These are phyloP conservation scores for Aspergillus phoenicis DNA, from an alignment of 2,329 filamentous ascomycete species.

Conservation along the genomic window DNA sequence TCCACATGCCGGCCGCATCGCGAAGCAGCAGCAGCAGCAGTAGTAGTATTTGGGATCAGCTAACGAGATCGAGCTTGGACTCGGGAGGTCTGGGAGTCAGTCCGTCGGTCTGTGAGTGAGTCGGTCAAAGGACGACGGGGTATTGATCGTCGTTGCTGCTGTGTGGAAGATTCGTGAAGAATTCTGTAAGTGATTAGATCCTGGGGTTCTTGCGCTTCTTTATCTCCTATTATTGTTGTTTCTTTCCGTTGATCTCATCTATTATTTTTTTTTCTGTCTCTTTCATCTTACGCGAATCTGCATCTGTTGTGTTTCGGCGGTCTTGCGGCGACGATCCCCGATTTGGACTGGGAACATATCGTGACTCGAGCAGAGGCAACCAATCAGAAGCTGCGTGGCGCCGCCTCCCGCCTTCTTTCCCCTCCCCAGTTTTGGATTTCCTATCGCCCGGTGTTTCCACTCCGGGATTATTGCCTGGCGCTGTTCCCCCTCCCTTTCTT, in stretches of 20 bases:
- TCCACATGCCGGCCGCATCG: conserved; percentile 13
- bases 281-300: neutral
- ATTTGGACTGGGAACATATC: conserved; percentile 4
- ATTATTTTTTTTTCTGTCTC: neutral
- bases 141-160: neutral
- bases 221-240: neutral
- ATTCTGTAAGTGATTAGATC: neutral
- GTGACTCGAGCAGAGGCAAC: conserved; percentile 9
- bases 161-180: neutral
- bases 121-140: neutral
- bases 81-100: neutral
- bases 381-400: conserved; percentile 19
- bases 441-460: conserved; percentile 3
- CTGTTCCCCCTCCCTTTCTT: too few species aligned
- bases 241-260: neutral
- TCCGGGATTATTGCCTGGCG: too few species aligned
- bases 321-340: neutral
- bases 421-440: neutral
- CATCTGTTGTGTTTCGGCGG: neutral
- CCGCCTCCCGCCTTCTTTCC: conserved; percentile 15
- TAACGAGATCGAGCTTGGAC: neutral
- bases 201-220: too few species aligned
- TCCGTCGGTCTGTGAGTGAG: neutral
- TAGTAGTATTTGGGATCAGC: conserved; percentile 5
- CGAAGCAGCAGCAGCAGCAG: neutral